Base-by-base conservation (phyloP, 2,329 filamentous ascomycete species). In the Pseudocercospora macadamiae region DNA sequence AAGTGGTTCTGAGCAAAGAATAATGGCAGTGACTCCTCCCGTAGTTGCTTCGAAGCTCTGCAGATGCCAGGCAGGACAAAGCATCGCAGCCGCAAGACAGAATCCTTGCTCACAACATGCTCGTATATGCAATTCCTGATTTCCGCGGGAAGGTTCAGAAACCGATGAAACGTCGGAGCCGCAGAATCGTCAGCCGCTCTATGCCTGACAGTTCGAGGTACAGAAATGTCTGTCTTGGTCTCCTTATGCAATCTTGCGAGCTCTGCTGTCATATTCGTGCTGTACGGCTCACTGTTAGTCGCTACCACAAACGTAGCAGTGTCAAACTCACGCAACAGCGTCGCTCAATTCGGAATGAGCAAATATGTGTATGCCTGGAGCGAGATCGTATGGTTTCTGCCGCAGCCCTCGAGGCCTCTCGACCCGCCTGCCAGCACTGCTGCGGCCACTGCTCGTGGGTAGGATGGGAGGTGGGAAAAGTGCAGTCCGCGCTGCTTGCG, bases 1-100 rank as follows among this genome's bases (percentile, higher is more conserved):
- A 67, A 68, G 9, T 48, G 59, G 54, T 63, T 64, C 30, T 39
- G 45, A 1, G 55, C 47, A 28, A 66, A 67, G 58, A 61, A 68
- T n/a, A 67, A 42, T 1, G 61, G 63, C 12, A 67, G 52, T 3
- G 62, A 60, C 39, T 68, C 66, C 18, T 52, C 32, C 9, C 65
- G 61, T 4, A 62, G 52, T 30, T 62, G 62, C n/a, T 19, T 42
- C 8, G 55, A 68, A 8, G 59, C 52, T 6, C 53, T 34, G 21
- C 37, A 44, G 1, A 62, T 32, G 3, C 52, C 51, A 12, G 60
- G 55, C 7, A 53, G 42, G 0, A 28, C 32, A 19, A 57, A 54
- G 37, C 34, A 52, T 3, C 47, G 51, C 8, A 55, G n/a, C 5
- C 51, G 53, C 8, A 55, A 36, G 19, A 55, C 47, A 23, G 32